phyloP scores from a whole-genome alignment of 192 early-diverging fungal species.

The Mortierella antarctica region DNA sequence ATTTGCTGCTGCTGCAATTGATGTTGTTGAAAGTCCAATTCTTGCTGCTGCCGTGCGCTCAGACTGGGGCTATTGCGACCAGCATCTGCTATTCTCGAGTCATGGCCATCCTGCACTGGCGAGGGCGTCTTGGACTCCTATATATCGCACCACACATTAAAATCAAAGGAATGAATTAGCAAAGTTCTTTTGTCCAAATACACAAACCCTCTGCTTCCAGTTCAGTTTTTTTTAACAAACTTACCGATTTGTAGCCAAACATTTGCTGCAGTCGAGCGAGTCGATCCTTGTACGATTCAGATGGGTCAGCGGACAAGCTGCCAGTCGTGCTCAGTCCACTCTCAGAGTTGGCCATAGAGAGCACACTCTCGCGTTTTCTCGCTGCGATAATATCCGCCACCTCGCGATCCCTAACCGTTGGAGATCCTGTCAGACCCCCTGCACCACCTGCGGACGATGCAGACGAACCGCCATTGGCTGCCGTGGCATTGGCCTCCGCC shows the following conservation, averaged over 20 bases:
- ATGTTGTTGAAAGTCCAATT: slow-evolving; percentile 47
- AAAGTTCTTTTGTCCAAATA: neutral
- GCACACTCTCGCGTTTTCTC: slow-evolving; percentile 28
- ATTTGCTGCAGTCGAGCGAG: slow-evolving; percentile 70
- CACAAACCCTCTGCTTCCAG: neutral
- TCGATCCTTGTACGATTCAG: slow-evolving; percentile 62
- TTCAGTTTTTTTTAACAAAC: too few relatives aligned
- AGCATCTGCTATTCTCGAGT: neutral
- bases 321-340: neutral
- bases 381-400: slow-evolving; percentile 16
- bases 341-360: slow-evolving; percentile 22
- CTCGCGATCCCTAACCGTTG: slow-evolving; percentile 19
- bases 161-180: neutral
- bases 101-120: slow-evolving; percentile 36
- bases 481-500: slow-evolving; percentile 54
- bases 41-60: slow-evolving; percentile 29
- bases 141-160: neutral
- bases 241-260: slow-evolving; percentile 60
- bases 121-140: slow-evolving; percentile 47
- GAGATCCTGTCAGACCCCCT: slow-evolving; percentile 1
- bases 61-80: slow-evolving; percentile 39
- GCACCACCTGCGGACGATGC: neutral
- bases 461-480: slow-evolving; percentile 1
- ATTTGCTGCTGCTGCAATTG: slow-evolving; percentile 51
- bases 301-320: slow-evolving; percentile 12